A percentile compares a stretch with the other conserved stretches of the same genome.
Conservation (phyloP, 768 basidiomycete species). For the Lactarius trivialis region DNA sequence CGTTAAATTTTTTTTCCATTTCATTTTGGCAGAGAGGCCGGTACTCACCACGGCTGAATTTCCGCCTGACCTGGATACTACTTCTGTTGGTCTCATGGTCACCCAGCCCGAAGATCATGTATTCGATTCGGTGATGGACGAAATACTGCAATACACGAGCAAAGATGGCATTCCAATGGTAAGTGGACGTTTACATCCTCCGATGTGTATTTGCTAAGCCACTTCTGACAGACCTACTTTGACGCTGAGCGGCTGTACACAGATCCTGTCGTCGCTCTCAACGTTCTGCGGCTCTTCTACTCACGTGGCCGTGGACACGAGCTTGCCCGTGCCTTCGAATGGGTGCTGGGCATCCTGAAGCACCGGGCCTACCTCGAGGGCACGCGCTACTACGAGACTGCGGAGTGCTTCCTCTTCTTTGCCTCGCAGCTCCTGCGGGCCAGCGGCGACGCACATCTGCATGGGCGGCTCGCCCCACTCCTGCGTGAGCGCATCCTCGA, state of each 20-base stretch:
- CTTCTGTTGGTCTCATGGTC: slow-evolving; percentile 46
- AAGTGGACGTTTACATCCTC: not conserved
- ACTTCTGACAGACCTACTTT: too few species aligned
- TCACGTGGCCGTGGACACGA: too few species aligned
- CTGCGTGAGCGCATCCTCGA: slow-evolving; percentile 43
- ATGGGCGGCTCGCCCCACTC: slow-evolving; percentile 35
- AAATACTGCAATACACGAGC: slow-evolving; percentile 47
- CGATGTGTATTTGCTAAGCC: too few species aligned
- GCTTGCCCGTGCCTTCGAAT: too few species aligned
- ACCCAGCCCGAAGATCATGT: slow-evolving; percentile 30
- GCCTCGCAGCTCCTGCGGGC: slow-evolving; percentile 38
- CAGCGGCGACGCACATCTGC: slow-evolving; percentile 31
- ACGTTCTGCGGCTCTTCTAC: too few species aligned
- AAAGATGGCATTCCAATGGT: slow-evolving; percentile 43
- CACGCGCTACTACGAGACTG: slow-evolving; percentile 27
- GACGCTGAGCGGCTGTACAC: too few species aligned
- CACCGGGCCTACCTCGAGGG: slow-evolving; percentile 43
- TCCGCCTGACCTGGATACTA: slow-evolving; percentile 53
- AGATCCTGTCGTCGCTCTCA: too few species aligned
- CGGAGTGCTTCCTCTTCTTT: slow-evolving; percentile 50
- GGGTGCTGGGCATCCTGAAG: slow-evolving; percentile 26
- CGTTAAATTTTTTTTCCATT: not conserved
- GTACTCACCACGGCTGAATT: slow-evolving; percentile 43
- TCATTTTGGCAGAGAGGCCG: slow-evolving; percentile 30
- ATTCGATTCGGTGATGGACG: slow-evolving; percentile 44